Evolutionary conservation across 2,329 filamentous ascomycete species (phyloP), one percentile per base, ranked within the genome.

Genomic region (Diaporthe sp.): DNA sequence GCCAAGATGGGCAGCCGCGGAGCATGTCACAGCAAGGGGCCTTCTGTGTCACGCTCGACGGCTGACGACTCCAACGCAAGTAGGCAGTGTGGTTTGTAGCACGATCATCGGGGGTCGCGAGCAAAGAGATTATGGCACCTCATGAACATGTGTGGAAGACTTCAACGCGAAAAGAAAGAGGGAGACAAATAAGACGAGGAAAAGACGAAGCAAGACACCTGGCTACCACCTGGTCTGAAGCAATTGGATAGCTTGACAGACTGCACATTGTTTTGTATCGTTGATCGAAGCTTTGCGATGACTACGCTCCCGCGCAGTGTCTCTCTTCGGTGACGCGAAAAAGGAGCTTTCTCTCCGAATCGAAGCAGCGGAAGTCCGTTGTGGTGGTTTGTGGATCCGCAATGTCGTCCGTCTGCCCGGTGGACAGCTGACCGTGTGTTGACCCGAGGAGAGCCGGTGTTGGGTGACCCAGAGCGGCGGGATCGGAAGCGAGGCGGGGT

Each of bases 401-500:
- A 15, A 46, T 39, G 22, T 19, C 31, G 62, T 25, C 44, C 62
- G 46, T 53, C 46, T 68, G 62, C 13, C 62, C 46, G 62, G 62
- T 53, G 62, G 44, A 53, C 62, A 68, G 62, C 62, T 68, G 62
- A 68, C 46, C 2, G 31, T 19, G 22, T 25, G 31, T 39, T 53
- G 62, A 68, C 62, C 46, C 62, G 62, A 68, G 46, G 34, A 68
- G 62, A 68, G 62, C 62, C 62, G 62, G 62, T 9, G 8, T 25
- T 70, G 65, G 46, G 13, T 55, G 65, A 42, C 34, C 65, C 65
- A 70, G 65, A 55, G 49, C 49, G 49, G n/a, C 65, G 65, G 65
- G 65, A 70, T 70, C 49, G 65, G 65, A 70, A 70, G 34, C 65
- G 46, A 55, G 49, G 49, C 46, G 65, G 49, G 65, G 49, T 53